A percentile compares a stretch with the other conserved stretches of the same genome.
Evolutionary conservation across 371 early-diverging fungal species (phyloP).

Genomic region (Mucor indicus): DNA sequence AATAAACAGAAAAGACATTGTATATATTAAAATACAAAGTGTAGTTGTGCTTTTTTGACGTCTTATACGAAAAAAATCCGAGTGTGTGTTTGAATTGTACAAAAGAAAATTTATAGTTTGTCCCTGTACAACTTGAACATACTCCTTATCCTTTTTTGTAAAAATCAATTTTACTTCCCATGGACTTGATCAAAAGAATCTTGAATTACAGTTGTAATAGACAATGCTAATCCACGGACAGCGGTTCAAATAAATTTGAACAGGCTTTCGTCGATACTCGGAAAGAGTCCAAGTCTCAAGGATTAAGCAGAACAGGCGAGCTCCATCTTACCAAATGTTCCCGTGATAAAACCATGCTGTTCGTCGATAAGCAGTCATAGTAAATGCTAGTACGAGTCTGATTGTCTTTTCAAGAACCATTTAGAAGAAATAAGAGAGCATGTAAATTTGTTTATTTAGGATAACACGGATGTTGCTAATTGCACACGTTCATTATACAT

Average conservation of each 20-base stretch:
- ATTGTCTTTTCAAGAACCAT: not conserved
- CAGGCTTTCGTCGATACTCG: conserved; percentile 1
- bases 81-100: too few species aligned
- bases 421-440: not conserved
- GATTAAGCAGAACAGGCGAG: conserved; percentile 4
- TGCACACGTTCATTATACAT: too few species aligned
- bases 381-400: conserved; percentile 1
- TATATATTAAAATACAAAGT: too few species aligned
- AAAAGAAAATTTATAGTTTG: too few species aligned
- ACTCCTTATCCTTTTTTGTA: too few species aligned
- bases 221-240: conserved; percentile 1
- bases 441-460: too few species aligned
- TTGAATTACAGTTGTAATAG: conserved; percentile 4
- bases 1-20: not conserved
- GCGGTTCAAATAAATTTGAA: conserved; percentile 4
- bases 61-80: too few species aligned
- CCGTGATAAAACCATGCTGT: conserved; percentile 3
- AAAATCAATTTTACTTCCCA: conserved; percentile 2
- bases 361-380: not conserved
- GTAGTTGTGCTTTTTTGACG: too few species aligned
- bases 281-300: conserved; percentile 4
- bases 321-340: conserved; percentile 1
- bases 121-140: too few species aligned
- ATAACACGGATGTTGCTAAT: too few species aligned
- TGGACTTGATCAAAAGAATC: not conserved